Base-by-base conservation (phyloP, 1,284 basidiomycete genomes). In the Ustilago sp. region DNA sequence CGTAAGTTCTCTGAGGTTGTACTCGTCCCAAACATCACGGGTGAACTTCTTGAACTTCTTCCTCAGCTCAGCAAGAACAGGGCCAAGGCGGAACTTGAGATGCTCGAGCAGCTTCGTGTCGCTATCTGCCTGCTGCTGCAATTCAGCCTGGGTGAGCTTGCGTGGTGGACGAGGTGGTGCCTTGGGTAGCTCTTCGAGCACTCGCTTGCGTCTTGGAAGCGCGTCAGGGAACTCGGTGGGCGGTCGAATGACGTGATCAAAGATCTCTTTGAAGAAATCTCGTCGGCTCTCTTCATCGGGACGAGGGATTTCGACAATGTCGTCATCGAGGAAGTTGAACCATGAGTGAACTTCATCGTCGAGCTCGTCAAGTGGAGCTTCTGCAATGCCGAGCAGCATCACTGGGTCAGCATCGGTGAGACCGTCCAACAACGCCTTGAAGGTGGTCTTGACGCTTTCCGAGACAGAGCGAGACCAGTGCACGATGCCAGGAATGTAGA, bases 201-300 rank as follows among this genome's bases (percentile, higher is more conserved):
- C 88, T 32, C 96, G 90, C 85, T 92, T 93, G 85, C 90, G 91
- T 59, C 94, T 89, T 77, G 93, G 92, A 71, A 96, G 88, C 2
- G 94, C 95, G 83, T 98, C 97, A 0, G 94, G 93, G 86, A 97
- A 99, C 63, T 93, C 90, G 74, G 91, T 93, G 2, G 97, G 97
- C 0, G 93, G 92, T 11, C 80, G 76, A 15, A 74, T 60, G 55
- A 83, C 80, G 58, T 84, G 79, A 6, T 68, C 68, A 34, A 84
- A 70, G 31, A 86, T 77, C 54, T 91, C 89, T 15, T 90, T 87
- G 83, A 98, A 98, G 89, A 96, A 99, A 2, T 87, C 88, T 13
- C 87, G 87, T n/a, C 95, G 90, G 79, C 93, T 91, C 8, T 88
- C 84, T 43, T 88, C 54, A 15, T 63, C 57, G 0, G 81, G 78